phyloP scores from a whole-genome alignment of 2,329 filamentous ascomycete species.

The Ophiosphaerella korrae region DNA sequence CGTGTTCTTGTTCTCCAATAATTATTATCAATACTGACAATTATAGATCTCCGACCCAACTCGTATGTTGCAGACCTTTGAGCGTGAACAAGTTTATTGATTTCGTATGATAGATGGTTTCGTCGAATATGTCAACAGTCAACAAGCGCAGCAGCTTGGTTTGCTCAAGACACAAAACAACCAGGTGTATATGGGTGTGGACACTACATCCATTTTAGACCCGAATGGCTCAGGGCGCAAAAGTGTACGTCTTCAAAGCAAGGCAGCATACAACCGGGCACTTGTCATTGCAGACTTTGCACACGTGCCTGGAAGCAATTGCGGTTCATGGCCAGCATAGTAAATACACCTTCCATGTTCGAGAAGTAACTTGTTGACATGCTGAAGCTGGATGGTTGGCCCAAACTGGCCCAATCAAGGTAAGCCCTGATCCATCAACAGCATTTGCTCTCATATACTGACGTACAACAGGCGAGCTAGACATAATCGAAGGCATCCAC shows the following conservation, averaged over 20 bases:
- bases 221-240: conserved; percentile 43
- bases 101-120: conserved; percentile 35
- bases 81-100: background rate
- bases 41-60: conserved; percentile 44
- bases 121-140: conserved; percentile 44
- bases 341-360: conserved; percentile 3
- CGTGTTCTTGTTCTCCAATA: background rate
- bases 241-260: conserved; percentile 45
- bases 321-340: conserved; percentile 49
- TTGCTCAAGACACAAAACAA: conserved; percentile 39
- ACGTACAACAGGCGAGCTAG: background rate
- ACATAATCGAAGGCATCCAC: conserved; percentile 45
- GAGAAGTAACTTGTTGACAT: conserved; percentile 5
- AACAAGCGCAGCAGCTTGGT: conserved; percentile 39
- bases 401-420: conserved; percentile 48
- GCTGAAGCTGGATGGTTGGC: conserved; percentile 45
- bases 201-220: conserved; percentile 33
- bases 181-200: conserved; percentile 49
- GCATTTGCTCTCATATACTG: background rate
- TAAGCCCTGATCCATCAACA: conserved; percentile 26
- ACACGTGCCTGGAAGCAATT: conserved; percentile 45
- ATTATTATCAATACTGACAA: conserved; percentile 2
- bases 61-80: conserved; percentile 22
- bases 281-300: conserved; percentile 49
- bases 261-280: conserved; percentile 42